These are phyloP conservation scores for Tricholoma sp. DNA, from an alignment of 768 basidiomycete genomes.

Conservation along the genomic window DNA sequence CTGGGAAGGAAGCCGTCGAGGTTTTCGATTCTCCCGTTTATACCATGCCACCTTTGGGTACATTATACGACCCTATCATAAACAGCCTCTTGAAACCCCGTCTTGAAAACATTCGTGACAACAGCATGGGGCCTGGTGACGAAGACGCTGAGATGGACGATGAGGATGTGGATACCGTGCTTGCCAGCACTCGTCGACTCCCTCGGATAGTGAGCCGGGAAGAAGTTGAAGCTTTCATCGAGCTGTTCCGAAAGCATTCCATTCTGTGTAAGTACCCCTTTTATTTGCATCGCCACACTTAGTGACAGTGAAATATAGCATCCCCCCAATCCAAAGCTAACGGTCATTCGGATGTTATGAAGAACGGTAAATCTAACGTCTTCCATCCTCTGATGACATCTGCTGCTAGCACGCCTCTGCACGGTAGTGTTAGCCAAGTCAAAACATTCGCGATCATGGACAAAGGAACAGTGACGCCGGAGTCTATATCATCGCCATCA, in stretches of 20 bases:
- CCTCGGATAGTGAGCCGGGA: slow-evolving; percentile 38
- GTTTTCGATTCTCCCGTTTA: slow-evolving; percentile 71
- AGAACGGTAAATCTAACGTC: not conserved
- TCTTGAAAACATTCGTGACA: slow-evolving; percentile 4
- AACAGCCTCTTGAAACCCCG: slow-evolving; percentile 28
- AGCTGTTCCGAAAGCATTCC: slow-evolving; percentile 55
- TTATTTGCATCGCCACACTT: not conserved
- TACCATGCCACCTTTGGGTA: slow-evolving; percentile 68
- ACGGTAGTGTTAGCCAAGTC: not conserved
- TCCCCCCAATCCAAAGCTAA: not conserved
- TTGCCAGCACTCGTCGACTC: slow-evolving; percentile 11
- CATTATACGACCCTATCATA: slow-evolving; percentile 60
- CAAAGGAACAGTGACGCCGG: not conserved
- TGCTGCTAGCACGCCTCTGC: not conserved
- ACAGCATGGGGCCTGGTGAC: slow-evolving; percentile 13
- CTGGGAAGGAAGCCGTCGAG: slow-evolving; percentile 36
- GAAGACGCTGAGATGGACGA: slow-evolving; percentile 45
- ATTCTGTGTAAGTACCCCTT: slow-evolving; percentile 31
- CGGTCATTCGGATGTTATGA: slow-evolving; percentile 1
- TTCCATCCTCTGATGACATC: not conserved
- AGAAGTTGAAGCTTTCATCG: slow-evolving; percentile 56
- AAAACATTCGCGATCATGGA: not conserved
- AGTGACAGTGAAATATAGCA: slow-evolving; percentile 1
- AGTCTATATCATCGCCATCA: slow-evolving; percentile 14
- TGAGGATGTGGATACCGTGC: slow-evolving; percentile 11